Evolutionary conservation across 176 grass and related monocot genomes (phyloP), one percentile per base, ranked within the genome.

Genomic region (Triticum aestivum): DNA sequence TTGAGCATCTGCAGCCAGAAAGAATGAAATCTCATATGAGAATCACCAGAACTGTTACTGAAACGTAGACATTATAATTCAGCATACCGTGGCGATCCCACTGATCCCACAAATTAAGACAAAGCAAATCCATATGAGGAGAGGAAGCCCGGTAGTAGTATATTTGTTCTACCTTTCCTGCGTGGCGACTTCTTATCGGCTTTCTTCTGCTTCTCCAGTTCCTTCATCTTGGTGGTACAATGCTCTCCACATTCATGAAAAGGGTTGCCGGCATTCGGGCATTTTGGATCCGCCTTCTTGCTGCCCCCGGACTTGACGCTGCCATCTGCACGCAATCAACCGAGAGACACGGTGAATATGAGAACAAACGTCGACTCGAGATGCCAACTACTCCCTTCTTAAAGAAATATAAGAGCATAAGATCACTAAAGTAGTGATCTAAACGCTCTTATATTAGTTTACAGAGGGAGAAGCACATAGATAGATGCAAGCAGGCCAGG

Each of bases 231-330:
- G 72, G 51, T 6, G 11, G 41, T 45, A 52, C 95, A 97, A 13
- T 86, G 72, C 65, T 93, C 91, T 2, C 85, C 51, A 54, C 95
- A 97, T 91, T 91, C 82, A 79, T 97, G 95, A 83, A 94, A 95
- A 2, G 85, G 87, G 81, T 98, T 98, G 73, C 73, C 81, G 0
- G 95, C 86, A 69, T 92, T 98, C 0, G 84, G 82, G 18, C 95
- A 98, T 49, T 83, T 88, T 4, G 85, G 45, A 84, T 93, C 86
- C 21, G 91, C 86, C 70, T 93, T 92, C 87, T 38, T 90, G 41
- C 78, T 86, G 12, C 39, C 61, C 4, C 44, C 27, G 29, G 83
- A 85, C 69, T 75, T 92, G 20, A 82, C 44, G 8, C 88, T 89
- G 42, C 76, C 75, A 3, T 87, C 91, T 84, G 80, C 65, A 74